Percentiles rank a stretch among this genome's conserved stretches.
Evolutionary conservation across 2,329 filamentous ascomycete species (phyloP).

Genomic region (Akanthomyces dipterigenus): DNA sequence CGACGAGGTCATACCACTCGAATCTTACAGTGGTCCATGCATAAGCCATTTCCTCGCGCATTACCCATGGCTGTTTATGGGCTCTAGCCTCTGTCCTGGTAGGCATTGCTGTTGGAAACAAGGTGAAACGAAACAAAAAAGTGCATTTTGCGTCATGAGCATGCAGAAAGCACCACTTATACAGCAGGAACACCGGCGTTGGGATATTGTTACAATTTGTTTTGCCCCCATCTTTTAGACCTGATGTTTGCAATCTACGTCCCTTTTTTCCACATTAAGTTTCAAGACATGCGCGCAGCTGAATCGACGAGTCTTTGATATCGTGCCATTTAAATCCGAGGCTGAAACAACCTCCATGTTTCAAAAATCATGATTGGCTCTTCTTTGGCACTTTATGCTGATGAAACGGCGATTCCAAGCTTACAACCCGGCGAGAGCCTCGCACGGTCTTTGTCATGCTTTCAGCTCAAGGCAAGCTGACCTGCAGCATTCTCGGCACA

Average conservation of each 20-base stretch:
- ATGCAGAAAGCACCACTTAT: neutral
- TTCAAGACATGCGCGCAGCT: neutral
- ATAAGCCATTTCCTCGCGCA: neutral
- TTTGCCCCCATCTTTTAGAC: neutral
- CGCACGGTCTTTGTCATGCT: too few species aligned
- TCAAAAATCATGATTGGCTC: neutral
- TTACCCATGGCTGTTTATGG: neutral
- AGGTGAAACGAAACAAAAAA: neutral
- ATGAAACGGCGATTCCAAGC: neutral
- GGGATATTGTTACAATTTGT: neutral
- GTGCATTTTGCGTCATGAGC: neutral
- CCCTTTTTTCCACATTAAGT: neutral
- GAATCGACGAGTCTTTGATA: neutral
- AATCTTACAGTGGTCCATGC: neutral
- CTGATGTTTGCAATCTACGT: neutral
- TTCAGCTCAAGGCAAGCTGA: too few species aligned
- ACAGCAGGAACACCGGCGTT: slow-evolving; percentile 6
- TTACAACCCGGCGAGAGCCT: too few species aligned
- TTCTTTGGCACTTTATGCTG: neutral
- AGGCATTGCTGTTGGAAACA: neutral
- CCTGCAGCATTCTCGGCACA: too few species aligned
- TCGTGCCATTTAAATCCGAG: neutral
- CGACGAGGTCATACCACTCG: neutral
- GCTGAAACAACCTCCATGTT: neutral
- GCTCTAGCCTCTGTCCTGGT: neutral